Evolutionary conservation across 2,329 filamentous ascomycete genomes (phyloP).

Genomic region (Mycocentrospora acerina): DNA sequence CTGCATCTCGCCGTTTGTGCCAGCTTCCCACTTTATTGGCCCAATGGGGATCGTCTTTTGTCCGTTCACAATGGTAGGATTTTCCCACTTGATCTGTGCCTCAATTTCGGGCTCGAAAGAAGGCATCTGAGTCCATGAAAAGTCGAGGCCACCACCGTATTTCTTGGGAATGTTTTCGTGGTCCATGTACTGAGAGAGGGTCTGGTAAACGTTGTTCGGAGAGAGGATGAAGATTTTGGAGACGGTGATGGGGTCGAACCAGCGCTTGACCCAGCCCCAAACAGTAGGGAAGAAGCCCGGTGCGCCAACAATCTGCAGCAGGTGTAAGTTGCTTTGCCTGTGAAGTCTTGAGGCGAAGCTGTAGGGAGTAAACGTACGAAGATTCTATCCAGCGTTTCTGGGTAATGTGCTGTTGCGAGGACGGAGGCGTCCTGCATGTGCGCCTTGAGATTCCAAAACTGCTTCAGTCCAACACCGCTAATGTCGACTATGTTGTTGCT

Average conservation of each 20-base stretch:
- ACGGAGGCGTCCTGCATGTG: constrained; percentile 93
- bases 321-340: constrained; percentile 5
- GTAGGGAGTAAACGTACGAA: constrained; percentile 53
- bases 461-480: constrained; percentile 79
- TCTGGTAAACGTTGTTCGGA: constrained; percentile 70
- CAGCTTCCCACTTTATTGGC: constrained; percentile 50
- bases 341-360: background rate
- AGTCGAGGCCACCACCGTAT: constrained; percentile 87
- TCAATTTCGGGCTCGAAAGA: constrained; percentile 62
- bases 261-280: constrained; percentile 93
- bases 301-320: constrained; percentile 73
- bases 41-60: constrained; percentile 49
- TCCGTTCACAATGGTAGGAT: constrained; percentile 32
- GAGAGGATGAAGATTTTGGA: constrained; percentile 94
- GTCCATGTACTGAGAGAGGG: constrained; percentile 80
- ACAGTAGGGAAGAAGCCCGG: constrained; percentile 90
- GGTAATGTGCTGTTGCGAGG: constrained; percentile 90
- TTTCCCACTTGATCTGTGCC: constrained; percentile 46
- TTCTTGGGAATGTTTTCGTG: constrained; percentile 79
- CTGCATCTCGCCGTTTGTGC: constrained; percentile 45
- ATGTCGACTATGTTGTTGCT: constrained; percentile 97
- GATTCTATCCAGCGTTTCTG: constrained; percentile 85
- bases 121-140: constrained; percentile 73
- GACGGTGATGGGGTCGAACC: constrained; percentile 81
- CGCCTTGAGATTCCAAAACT: constrained; percentile 91